Evolutionary conservation across 176 grass and related monocot genomes (phyloP), one percentile per base, ranked within the genome.

Genomic region (Phoenix dactylifera): DNA sequence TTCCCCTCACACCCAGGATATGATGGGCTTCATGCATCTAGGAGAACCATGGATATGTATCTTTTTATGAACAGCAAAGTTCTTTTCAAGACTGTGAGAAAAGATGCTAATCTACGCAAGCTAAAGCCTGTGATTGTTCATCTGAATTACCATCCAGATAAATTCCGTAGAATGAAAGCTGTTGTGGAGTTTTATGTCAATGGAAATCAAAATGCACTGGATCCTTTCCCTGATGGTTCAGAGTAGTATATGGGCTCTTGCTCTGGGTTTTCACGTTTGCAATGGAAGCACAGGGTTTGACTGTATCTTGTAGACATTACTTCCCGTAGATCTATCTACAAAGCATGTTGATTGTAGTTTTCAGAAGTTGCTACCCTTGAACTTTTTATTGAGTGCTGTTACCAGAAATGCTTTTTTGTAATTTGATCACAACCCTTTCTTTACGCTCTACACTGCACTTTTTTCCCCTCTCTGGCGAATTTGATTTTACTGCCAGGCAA

Each of bases 31-130:
- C 80, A 99, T 83, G 74, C 72, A 58, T 85, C 94, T 49, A 99
- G 71, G 81, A 93, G 94, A 77, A 86, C 84, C 28, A 93, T 98
- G 94, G 88, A 99, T 72, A 92, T 89, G 7, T 93, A 89, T 74
- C 87, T 89, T 12, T 99, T 99, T 61, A 93, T 99, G 94, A 99
- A 99, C 74, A 99, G 94, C 73, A 99, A 99, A 80, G 82, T 99
- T 63, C 84, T 99, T 24, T 99, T 99, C 66, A 99, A 93, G 75
- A 86, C 82, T 3, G 88, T 99, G 58, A 89, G 94, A 72, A 99
- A 99, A 74, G 82, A 89, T 86, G 30, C 73, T 24, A 18, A 63
- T 1, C 79, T 99, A 56, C 60, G 64, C 54, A 80, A 77, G 68
- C 69, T 99, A 74, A 99, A 89, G 65, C 94, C 94, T 5, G 94